Conservation (phyloP, 305 asterid species). For the Galium porrigens region DNA sequence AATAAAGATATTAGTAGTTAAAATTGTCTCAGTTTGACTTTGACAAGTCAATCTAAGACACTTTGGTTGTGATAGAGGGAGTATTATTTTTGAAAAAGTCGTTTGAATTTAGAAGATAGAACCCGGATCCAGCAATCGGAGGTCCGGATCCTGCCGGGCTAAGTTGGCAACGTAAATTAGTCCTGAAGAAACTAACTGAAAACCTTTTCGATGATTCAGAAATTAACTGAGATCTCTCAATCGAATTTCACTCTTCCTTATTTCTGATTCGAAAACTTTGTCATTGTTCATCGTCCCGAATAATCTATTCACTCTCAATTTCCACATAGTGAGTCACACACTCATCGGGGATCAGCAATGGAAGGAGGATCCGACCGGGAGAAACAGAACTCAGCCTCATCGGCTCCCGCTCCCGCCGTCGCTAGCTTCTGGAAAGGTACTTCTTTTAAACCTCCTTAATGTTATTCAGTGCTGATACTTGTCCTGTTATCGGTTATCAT, state of each 20-base stretch:
- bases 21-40: no score
- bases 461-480: not conserved
- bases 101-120: not conserved
- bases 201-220: not conserved
- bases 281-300: not conserved
- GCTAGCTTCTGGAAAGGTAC: constrained; percentile 89
- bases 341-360: constrained; percentile 35
- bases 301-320: not conserved
- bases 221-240: constrained; percentile 7
- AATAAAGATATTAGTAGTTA: no score
- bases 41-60: no score
- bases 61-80: no score
- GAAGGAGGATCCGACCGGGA: constrained; percentile 79
- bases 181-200: not conserved
- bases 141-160: constrained; percentile 1
- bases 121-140: not conserved
- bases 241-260: not conserved
- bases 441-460: not conserved
- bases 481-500: not conserved
- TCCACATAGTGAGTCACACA: not conserved
- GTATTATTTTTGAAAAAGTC: not conserved
- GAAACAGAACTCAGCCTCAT: constrained; percentile 48
- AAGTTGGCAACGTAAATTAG: not conserved
- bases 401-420: constrained; percentile 58
- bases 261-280: not conserved